Evolutionary conservation across 116 monocot species (phyloP).

Genomic region (Phalaenopsis hybrid): DNA sequence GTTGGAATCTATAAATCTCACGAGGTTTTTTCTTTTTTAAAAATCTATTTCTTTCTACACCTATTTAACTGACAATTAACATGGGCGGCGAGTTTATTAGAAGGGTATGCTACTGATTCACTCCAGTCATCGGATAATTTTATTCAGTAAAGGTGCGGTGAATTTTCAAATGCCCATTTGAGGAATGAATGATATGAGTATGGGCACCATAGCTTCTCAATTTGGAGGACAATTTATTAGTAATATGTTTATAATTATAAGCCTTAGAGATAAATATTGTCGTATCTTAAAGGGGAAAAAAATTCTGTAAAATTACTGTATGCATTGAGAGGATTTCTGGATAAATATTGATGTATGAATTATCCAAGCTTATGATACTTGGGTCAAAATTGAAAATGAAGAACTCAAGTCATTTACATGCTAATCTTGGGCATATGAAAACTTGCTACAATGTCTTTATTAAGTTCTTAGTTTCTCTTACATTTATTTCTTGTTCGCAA

Average conservation of each 20-base stretch:
- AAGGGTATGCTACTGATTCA: not conserved
- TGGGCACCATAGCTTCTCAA: not conserved
- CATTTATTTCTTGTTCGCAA: not conserved
- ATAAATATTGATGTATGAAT: not conserved
- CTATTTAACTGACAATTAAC: not conserved
- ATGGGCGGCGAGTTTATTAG: too few relatives aligned
- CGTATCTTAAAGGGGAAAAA: too few relatives aligned
- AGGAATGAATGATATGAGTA: not conserved
- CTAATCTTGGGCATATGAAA: not conserved
- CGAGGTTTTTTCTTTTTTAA: too few relatives aligned
- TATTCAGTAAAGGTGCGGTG: not conserved
- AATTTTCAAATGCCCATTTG: not conserved
- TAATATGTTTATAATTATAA: too few relatives aligned
- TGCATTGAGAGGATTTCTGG: too few relatives aligned
- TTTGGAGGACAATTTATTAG: too few relatives aligned
- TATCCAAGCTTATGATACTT: not conserved
- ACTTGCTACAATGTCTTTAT: not conserved
- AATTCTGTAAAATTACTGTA: too few relatives aligned
- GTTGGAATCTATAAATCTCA: not conserved
- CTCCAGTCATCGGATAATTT: not conserved
- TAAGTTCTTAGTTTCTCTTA: not conserved
- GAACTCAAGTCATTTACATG: not conserved
- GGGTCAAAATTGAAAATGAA: not conserved
- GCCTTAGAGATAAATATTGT: too few relatives aligned
- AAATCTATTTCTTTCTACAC: not conserved